Evolutionary conservation across 306 rosid species (phyloP).

Genomic region (Styphnolobium japonicum): DNA sequence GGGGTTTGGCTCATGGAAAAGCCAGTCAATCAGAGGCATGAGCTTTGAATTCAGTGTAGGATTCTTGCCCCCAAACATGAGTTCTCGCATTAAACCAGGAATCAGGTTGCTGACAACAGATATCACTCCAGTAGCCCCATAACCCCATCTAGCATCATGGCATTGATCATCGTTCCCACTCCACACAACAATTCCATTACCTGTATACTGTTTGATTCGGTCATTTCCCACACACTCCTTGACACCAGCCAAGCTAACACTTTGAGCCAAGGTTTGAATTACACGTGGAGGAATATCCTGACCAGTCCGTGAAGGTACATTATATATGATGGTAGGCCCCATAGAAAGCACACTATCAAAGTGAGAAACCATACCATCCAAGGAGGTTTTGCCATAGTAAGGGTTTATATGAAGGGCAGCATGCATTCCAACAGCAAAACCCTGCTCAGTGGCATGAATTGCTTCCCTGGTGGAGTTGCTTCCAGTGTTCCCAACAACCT

Average conservation of each 20-base stretch:
- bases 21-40: constrained; percentile 72
- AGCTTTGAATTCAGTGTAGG: constrained; percentile 53
- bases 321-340: constrained; percentile 78
- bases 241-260: constrained; percentile 69
- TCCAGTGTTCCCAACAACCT: constrained; percentile 78
- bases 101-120: constrained; percentile 74
- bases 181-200: constrained; percentile 67
- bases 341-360: constrained; percentile 61
- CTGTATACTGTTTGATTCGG: constrained; percentile 55
- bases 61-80: constrained; percentile 67
- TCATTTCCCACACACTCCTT: constrained; percentile 80
- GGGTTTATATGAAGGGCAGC: constrained; percentile 91
- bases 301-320: constrained; percentile 66
- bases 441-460: constrained; percentile 70
- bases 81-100: constrained; percentile 70
- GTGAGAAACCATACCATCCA: constrained; percentile 70
- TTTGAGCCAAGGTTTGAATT: constrained; percentile 45
- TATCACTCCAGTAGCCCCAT: constrained; percentile 81
- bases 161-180: constrained; percentile 65
- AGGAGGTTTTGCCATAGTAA: constrained; percentile 83
- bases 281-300: constrained; percentile 82
- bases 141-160: constrained; percentile 85
- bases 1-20: constrained; percentile 67
- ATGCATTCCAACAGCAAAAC: constrained; percentile 91
- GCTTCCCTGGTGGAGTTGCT: constrained; percentile 86